Conservation (phyloP, 306 rosid species). For the Mimosa bimucronata region DNA sequence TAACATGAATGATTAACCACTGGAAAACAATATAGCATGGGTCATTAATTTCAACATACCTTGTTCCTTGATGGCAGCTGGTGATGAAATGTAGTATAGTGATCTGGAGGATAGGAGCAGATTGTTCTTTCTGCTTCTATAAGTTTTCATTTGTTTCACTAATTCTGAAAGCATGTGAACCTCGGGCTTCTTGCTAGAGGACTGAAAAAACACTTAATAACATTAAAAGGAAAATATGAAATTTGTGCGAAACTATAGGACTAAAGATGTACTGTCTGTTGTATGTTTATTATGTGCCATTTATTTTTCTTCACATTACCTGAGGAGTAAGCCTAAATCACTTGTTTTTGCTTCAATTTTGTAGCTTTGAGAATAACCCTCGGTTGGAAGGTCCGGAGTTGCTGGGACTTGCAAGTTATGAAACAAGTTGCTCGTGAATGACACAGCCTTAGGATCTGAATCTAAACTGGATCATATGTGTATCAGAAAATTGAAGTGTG, state of each 20-base stretch:
- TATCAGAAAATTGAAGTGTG: constrained; percentile 49
- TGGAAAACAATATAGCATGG: background rate
- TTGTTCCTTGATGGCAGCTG: background rate
- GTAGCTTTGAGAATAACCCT: constrained; percentile 89
- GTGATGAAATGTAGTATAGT: too few relatives aligned
- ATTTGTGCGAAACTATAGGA: too few relatives aligned
- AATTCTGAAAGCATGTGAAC: constrained; percentile 17
- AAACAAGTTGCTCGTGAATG: constrained; percentile 90
- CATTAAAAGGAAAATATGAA: too few relatives aligned
- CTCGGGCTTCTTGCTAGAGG: background rate
- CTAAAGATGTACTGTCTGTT: too few relatives aligned
- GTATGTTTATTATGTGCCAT: background rate
- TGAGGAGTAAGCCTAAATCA: constrained; percentile 7
- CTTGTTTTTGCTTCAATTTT: constrained; percentile 40
- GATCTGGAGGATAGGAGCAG: constrained; percentile 2
- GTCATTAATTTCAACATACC: background rate
- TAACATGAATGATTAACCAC: background rate
- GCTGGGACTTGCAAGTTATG: constrained; percentile 90
- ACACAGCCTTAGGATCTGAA: too few relatives aligned
- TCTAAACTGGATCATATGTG: constrained; percentile 52
- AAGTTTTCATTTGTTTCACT: constrained; percentile 2
- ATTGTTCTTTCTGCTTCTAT: constrained; percentile 1
- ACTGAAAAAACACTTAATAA: too few relatives aligned
- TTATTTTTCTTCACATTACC: background rate
- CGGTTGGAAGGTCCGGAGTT: constrained; percentile 94